These are phyloP conservation scores for Leccinum truebloodii DNA, from an alignment of 768 basidiomycete species.

Conservation along the genomic window DNA sequence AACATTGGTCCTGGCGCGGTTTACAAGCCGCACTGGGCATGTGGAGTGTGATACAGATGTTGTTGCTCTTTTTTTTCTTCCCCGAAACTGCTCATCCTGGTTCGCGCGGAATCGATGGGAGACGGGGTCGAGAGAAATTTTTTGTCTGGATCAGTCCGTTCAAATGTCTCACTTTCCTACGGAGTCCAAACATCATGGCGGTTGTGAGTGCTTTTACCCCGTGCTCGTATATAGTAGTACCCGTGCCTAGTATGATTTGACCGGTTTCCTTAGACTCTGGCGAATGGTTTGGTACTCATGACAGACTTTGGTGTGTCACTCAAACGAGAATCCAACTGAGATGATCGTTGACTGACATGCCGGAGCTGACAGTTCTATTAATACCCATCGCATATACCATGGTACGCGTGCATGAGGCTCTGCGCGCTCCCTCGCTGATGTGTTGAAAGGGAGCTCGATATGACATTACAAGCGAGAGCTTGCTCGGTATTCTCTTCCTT, in stretches of 20 bases:
- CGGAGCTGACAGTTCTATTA: conserved; percentile 39
- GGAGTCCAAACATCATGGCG: conserved; percentile 58
- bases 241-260: not conserved
- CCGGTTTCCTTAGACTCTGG: conserved; percentile 40
- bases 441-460: conserved; percentile 47
- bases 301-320: conserved; percentile 35
- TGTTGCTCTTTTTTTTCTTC: conserved; percentile 45
- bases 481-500: conserved; percentile 29
- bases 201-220: conserved; percentile 43
- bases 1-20: conserved; percentile 67
- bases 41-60: conserved; percentile 40
- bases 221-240: too few species aligned
- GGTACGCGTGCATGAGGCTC: conserved; percentile 37
- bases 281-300: conserved; percentile 31
- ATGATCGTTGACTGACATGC: not conserved
- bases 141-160: conserved; percentile 63
- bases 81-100: conserved; percentile 72
- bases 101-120: conserved; percentile 53
- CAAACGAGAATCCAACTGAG: not conserved
- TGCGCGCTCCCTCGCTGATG: not conserved
- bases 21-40: conserved; percentile 52
- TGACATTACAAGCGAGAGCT: conserved; percentile 22
- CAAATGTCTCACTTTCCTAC: conserved; percentile 46
- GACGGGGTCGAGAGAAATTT: conserved; percentile 13
- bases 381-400: conserved; percentile 68